Base-by-base conservation (phyloP, 257 asterid species). In the Lycium ferocissimum region DNA sequence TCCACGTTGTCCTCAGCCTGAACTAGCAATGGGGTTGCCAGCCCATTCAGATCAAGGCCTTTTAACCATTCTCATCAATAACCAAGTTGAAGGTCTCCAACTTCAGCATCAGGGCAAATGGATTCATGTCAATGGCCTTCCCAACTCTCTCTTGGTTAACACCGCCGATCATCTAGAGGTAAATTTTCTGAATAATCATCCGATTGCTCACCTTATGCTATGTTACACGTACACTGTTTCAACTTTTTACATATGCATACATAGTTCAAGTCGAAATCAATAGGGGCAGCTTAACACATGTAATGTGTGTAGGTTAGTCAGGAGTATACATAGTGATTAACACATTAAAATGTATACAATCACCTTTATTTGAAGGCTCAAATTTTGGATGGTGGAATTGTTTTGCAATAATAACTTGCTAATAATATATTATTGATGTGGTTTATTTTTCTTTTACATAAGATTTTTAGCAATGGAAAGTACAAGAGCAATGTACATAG, bases 381-480 rank as follows among this genome's bases (percentile, higher is more conserved):
- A 13, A 35, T 2, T 35, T 8, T 12, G 43, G 9, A 5, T 9
- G 11, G 22, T 66, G 33, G 4, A 2, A 7, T 59, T 7, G 22
- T 18, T 59, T 59, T 59, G 11, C 12, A 18, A 59, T 22, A 45
- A 6, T 61, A 14, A 9, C 58, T 54, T 54, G 58, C 58, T 54
- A 38, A 38, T 38, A 26, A 26, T 38, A 38, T 38, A 38, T 3
- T 49, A 83, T 11, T 3, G 12, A 9, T 43, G 38, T 18, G 8
- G 11, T 73, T 7, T 43, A 43, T 40, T 3, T 37, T 40, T 40
- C 35, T 10, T 85, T 76, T 43, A 6, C 65, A 17, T 49, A 58
- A 93, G 98, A 89, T 95, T 87, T 89, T 92, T n/a, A 93, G 97
- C 87, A 93, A 94, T 3, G 98, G 96, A 10, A 95, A 87, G 85